Percentiles rank a stretch among this genome's conserved stretches.
phyloP scores from a whole-genome alignment of 768 basidiomycete species.

The Krasilnikovozyma curviuscula region DNA sequence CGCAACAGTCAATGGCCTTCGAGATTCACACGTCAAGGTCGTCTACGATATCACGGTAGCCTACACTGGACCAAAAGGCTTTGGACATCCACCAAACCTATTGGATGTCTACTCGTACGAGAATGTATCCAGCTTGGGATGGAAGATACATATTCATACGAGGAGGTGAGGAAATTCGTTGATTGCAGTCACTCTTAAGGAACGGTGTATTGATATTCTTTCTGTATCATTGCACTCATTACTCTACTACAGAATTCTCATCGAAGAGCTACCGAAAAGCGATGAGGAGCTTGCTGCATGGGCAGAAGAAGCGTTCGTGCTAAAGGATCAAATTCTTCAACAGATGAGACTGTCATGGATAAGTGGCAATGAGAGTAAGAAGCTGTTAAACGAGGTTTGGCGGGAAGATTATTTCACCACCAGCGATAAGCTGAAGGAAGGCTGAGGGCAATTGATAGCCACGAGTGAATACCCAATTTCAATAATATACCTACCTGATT shows the following conservation, averaged over 20 bases:
- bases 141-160: neutral
- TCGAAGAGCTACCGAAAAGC: no score
- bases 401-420: no score
- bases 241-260: no score
- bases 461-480: no score
- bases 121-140: neutral
- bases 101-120: neutral
- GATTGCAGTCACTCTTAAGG: no score
- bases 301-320: neutral
- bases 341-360: neutral
- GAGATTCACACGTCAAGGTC: slow-evolving; percentile 1
- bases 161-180: neutral
- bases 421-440: no score
- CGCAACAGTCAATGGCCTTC: neutral
- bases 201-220: no score
- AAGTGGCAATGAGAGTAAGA: neutral
- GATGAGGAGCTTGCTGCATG: neutral
- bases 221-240: no score
- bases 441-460: no score
- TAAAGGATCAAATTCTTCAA: neutral
- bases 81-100: neutral
- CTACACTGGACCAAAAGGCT: neutral
- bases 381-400: no score
- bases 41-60: neutral
- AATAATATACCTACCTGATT: no score